Conservation (phyloP, 345 rosid genomes). For the Dipteronia sinensis region DNA sequence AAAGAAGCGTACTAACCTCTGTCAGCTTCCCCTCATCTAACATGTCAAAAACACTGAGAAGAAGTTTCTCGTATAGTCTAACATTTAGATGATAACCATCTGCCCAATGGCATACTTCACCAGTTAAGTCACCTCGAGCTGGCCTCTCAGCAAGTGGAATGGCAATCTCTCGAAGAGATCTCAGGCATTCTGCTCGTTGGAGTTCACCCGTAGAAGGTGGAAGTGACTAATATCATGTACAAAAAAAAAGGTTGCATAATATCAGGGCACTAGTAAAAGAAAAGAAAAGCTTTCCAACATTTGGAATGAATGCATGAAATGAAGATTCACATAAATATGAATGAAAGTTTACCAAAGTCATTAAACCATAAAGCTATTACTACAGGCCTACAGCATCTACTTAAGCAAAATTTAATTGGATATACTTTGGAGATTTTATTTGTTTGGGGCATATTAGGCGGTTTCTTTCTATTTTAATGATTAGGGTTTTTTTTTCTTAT, state of each 20-base stretch:
- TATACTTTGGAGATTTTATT: neutral
- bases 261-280: slow-evolving; percentile 6
- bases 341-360: neutral
- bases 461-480: neutral
- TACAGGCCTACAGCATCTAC: neutral
- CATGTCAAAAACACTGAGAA: slow-evolving; percentile 86
- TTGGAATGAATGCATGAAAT: neutral
- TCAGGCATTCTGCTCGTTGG: slow-evolving; percentile 89
- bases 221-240: slow-evolving; percentile 54
- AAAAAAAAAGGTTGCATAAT: slow-evolving; percentile 8
- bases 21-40: slow-evolving; percentile 97
- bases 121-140: slow-evolving; percentile 96
- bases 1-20: slow-evolving; percentile 56
- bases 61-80: slow-evolving; percentile 87
- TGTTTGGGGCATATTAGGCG: neutral
- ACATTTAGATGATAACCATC: slow-evolving; percentile 96
- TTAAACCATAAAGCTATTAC: neutral
- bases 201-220: slow-evolving; percentile 84
- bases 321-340: slow-evolving; percentile 6
- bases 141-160: slow-evolving; percentile 96
- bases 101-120: slow-evolving; percentile 99
- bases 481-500: neutral
- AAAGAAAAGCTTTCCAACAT: slow-evolving; percentile 6
- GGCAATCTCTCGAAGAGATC: slow-evolving; percentile 85
- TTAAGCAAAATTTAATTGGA: neutral